Conservation (phyloP, 345 rosid species). For the Populus deltoides region DNA sequence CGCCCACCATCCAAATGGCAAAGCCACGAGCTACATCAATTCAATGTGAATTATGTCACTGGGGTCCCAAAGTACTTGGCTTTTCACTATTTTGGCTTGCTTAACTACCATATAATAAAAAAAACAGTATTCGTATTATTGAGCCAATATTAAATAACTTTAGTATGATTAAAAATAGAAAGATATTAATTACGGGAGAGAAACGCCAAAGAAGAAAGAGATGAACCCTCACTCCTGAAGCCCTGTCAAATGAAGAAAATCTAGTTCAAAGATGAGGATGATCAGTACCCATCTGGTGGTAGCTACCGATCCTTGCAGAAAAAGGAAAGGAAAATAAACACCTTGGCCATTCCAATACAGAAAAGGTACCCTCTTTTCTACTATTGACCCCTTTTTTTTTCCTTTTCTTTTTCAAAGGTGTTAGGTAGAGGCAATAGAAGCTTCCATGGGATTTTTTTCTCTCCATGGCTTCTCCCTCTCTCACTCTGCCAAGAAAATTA, state of each 20-base stretch:
- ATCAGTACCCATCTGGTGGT: not conserved
- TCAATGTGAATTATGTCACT: too few species aligned
- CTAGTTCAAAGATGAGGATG: not conserved
- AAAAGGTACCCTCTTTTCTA: conserved; percentile 25
- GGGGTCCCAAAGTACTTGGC: too few species aligned
- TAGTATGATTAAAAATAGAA: not conserved
- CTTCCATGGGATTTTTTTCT: conserved; percentile 32
- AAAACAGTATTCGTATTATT: not conserved
- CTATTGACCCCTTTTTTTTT: not conserved
- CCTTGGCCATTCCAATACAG: not conserved
- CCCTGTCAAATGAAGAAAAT: not conserved
- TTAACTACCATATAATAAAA: not conserved
- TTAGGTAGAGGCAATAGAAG: conserved; percentile 51
- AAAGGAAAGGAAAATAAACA: not conserved
- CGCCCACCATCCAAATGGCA: too few species aligned
- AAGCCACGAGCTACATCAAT: too few species aligned
- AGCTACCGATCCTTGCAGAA: not conserved
- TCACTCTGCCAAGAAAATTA: conserved; percentile 3
- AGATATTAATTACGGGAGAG: too few species aligned
- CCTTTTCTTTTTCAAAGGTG: conserved; percentile 33
- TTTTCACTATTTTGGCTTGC: not conserved
- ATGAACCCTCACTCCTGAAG: not conserved
- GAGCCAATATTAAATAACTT: not conserved
- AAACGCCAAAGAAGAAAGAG: not conserved
- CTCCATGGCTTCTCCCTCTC: not conserved